Evolutionary conservation across 169 alveolate species (phyloP).

Genomic region (Plasmodium malariae): DNA sequence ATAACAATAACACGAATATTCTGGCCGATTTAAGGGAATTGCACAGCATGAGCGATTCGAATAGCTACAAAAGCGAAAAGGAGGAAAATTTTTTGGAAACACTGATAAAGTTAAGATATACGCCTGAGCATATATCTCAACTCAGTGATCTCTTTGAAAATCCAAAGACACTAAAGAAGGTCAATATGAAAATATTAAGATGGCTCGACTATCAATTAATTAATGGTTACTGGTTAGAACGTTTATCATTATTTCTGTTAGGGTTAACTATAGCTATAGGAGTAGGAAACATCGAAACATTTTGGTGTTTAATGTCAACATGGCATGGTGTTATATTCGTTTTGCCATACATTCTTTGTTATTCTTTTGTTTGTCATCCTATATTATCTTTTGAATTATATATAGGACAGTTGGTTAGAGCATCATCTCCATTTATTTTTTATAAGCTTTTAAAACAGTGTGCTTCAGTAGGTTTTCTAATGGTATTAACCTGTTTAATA

Average conservation of each 20-base stretch:
- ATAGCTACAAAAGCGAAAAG: background rate
- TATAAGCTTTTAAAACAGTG: constrained; percentile 79
- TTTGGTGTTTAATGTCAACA: constrained; percentile 80
- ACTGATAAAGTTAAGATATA: constrained; percentile 78
- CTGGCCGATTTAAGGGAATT: constrained; percentile 21
- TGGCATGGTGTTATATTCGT: constrained; percentile 84
- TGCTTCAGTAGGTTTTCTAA: constrained; percentile 83
- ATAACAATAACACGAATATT: background rate
- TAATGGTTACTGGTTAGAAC: constrained; percentile 84
- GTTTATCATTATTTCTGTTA: constrained; percentile 80
- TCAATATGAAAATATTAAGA: constrained; percentile 76
- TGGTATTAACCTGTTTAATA: constrained; percentile 80
- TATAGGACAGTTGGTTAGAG: constrained; percentile 82
- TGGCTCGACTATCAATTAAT: constrained; percentile 79
- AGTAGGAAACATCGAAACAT: constrained; percentile 86
- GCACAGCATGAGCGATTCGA: constrained; percentile 45
- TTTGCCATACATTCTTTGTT: constrained; percentile 80
- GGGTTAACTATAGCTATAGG: constrained; percentile 84
- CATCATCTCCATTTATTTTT: constrained; percentile 79
- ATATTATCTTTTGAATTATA: constrained; percentile 81
- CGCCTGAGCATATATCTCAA: constrained; percentile 83
- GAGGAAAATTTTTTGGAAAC: constrained; percentile 34
- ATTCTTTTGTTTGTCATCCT: constrained; percentile 84
- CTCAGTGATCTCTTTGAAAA: constrained; percentile 83
- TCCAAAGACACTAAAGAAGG: constrained; percentile 78